Base-by-base conservation (phyloP, 2,329 filamentous ascomycete species). In the Cercospora canescens region DNA sequence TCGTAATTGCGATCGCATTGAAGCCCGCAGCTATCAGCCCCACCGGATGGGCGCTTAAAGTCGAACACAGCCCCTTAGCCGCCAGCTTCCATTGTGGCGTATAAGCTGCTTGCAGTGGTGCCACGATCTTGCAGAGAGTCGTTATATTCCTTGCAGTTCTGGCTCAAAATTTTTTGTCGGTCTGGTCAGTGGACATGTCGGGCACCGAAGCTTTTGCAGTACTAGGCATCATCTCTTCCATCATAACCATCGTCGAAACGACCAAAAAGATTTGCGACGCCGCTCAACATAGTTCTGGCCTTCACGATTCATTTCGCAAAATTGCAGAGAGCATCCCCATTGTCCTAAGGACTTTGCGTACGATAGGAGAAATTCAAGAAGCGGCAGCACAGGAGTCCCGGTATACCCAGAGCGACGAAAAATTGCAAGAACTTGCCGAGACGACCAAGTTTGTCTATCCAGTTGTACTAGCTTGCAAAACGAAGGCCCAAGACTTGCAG, bases 171-270 rank as follows among this genome's bases (percentile, higher is more conserved):
- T 39, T 39, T 39, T 39, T 39, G 35, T 56, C 52, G 21, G 28
- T 28, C 52, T 28, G 21, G 34, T 56, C n/a, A 56, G 21, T 34
- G 24, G 34, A 28, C 21, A 56, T 56, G 52, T 56, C 52, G 28
- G 52, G 52, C 28, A 34, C 52, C 28, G 52, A 56, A 56, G 52
- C 52, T 18, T 56, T 56, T 56, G 52, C 52, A 56, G 52, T 56
- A 56, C 52, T 56, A 21, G 52, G 52, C 21, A 56, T 56, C 21
- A 56, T 56, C 14, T 28, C 52, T 34, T 56, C 52, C 52, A 56
- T 56, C n/a, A 56, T 56, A 21, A 56, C 21, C 21, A 56, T 56
- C n/a, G 28, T 56, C 21, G 52, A 56, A 56, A 32, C 52, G 52
- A 28, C 52, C 21, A 28, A 56, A 56, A 56, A 56, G 52, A 28